Evolutionary conservation across 805 yeast species (phyloP).

Genomic region (Candida endomychidarum): DNA sequence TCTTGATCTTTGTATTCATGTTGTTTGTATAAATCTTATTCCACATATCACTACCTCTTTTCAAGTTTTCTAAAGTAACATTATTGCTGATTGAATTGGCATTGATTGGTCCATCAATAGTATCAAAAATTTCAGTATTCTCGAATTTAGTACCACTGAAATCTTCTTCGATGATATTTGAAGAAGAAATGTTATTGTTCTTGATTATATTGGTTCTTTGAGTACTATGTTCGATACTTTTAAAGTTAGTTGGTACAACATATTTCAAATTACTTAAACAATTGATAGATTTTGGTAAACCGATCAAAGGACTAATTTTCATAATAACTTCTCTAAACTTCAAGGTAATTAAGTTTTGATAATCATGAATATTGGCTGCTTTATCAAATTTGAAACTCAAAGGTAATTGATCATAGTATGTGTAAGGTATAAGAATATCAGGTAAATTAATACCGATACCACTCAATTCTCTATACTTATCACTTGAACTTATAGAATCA

Average conservation of each 20-base stretch:
- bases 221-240: conserved; percentile 21
- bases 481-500: conserved; percentile 40
- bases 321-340: conserved; percentile 75
- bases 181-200: conserved; percentile 37
- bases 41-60: conserved; percentile 69
- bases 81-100: conserved; percentile 28
- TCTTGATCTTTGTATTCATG: conserved; percentile 63
- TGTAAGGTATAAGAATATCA: conserved; percentile 40
- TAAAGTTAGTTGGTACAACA: conserved; percentile 56
- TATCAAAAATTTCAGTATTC: conserved; percentile 23
- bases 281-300: conserved; percentile 84
- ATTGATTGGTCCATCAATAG: conserved; percentile 45
- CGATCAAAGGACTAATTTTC: conserved; percentile 76
- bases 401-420: conserved; percentile 38
- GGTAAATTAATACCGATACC: conserved; percentile 45
- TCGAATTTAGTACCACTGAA: conserved; percentile 38
- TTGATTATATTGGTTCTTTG: conserved; percentile 28
- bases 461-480: conserved; percentile 35
- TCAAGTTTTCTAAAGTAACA: conserved; percentile 27
- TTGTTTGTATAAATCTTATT: conserved; percentile 67
- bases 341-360: conserved; percentile 41
- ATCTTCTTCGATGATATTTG: conserved; percentile 40
- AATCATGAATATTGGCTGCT: conserved; percentile 34
- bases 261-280: conserved; percentile 63
- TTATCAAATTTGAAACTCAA: conserved; percentile 33